Conservation (phyloP, 257 asterid species). For the Pogostemon cablin region DNA sequence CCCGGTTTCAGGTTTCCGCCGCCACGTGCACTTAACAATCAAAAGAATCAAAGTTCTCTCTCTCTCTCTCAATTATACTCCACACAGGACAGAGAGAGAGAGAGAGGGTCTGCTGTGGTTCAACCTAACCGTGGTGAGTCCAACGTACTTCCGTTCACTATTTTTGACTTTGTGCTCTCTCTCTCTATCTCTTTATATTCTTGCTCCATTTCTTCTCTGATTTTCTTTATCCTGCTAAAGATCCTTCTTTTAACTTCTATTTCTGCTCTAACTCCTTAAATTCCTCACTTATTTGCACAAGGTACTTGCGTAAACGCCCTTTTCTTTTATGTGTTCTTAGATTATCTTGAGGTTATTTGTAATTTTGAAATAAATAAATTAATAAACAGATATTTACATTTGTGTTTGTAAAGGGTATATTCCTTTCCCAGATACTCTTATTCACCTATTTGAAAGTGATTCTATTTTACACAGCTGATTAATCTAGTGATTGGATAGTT, state of each 20-base stretch:
- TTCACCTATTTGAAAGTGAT: neutral
- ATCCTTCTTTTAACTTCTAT: neutral
- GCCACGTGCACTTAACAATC: neutral
- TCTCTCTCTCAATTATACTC: neutral
- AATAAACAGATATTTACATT: neutral
- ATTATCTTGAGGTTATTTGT: neutral
- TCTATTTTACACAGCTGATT: neutral
- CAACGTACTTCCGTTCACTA: neutral
- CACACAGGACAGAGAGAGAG: neutral
- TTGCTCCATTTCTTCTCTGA: constrained; percentile 24
- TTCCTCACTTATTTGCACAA: neutral
- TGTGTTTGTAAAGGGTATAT: constrained; percentile 2
- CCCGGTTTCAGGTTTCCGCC: constrained; percentile 35
- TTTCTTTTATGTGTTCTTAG: neutral
- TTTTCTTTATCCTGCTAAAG: neutral
- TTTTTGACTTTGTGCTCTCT: neutral
- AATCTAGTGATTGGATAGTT: neutral
- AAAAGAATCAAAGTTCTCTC: too few species aligned
- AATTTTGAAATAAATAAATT: neutral
- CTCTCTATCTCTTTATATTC: too few species aligned
- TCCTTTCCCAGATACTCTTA: neutral
- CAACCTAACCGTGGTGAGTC: constrained; percentile 24
- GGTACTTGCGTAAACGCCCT: neutral
- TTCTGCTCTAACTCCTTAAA: neutral
- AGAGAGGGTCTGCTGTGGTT: neutral